These are phyloP conservation scores for Patellifolia procumbens DNA, from an alignment of 179 eudicot species.

Conservation along the genomic window DNA sequence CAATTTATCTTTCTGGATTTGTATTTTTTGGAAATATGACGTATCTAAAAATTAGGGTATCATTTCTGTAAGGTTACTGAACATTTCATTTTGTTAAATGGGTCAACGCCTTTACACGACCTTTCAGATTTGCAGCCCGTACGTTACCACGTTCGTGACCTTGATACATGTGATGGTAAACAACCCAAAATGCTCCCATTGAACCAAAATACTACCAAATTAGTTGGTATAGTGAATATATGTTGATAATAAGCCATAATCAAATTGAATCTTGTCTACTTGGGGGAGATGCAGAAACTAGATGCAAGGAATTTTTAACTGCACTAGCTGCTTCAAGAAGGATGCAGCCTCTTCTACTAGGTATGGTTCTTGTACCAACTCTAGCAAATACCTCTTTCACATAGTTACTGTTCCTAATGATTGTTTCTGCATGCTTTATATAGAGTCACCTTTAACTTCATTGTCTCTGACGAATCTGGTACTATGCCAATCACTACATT, in stretches of 20 bases:
- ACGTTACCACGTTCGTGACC: constrained; percentile 94
- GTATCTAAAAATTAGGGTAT: background rate
- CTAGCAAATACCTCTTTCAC: too few relatives aligned
- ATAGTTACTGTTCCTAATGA: too few relatives aligned
- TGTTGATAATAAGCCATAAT: background rate
- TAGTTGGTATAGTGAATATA: background rate
- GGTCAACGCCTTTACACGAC: constrained; percentile 2
- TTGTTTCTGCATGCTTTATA: too few relatives aligned
- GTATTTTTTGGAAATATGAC: background rate
- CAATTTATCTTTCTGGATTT: background rate
- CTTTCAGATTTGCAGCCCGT: constrained; percentile 88
- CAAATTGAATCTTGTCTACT: background rate
- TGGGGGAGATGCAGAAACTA: constrained; percentile 94
- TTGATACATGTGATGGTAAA: constrained; percentile 86
- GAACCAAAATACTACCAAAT: background rate
- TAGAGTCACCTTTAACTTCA: too few relatives aligned
- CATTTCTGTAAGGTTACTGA: too few relatives aligned
- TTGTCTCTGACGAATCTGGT: too few relatives aligned
- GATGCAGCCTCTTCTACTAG: too few relatives aligned
- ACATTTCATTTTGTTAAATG: background rate
- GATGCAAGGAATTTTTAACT: constrained; percentile 93
- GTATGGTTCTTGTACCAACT: too few relatives aligned
- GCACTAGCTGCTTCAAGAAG: too few relatives aligned
- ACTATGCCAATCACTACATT: too few relatives aligned
- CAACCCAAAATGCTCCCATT: background rate